Percentiles rank a stretch among this genome's conserved stretches.
Evolutionary conservation across 2,329 filamentous ascomycete species (phyloP).

Genomic region (Polychaeton citri): DNA sequence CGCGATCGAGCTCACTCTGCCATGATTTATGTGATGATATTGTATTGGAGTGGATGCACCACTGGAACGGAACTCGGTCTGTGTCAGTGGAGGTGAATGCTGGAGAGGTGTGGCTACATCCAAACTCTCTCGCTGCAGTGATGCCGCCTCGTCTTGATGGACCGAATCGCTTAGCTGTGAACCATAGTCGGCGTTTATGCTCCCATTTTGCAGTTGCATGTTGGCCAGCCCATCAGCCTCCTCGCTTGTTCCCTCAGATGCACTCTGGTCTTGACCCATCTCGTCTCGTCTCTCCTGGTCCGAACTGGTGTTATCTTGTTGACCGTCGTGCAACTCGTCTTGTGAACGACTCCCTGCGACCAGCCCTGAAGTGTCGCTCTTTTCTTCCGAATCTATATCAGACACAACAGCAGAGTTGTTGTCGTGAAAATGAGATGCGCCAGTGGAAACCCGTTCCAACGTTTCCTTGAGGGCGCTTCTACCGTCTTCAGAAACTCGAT

Average conservation of each 20-base stretch:
- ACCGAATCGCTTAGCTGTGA: neutral
- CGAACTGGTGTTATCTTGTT: too few species aligned
- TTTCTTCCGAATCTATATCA: neutral
- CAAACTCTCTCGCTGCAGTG: neutral
- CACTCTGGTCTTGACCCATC: too few species aligned
- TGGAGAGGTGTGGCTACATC: neutral
- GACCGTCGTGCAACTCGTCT: too few species aligned
- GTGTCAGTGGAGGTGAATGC: neutral
- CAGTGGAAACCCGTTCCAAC: neutral
- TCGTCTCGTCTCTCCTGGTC: too few species aligned
- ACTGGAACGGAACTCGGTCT: neutral
- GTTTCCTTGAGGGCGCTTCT: neutral
- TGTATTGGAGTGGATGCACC: constrained; percentile 1
- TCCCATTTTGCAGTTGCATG: too few species aligned
- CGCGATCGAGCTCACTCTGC: constrained; percentile 1
- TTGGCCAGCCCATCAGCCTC: too few species aligned
- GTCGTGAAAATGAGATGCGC: neutral
- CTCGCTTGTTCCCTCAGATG: too few species aligned
- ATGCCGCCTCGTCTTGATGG: neutral
- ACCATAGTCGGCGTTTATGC: neutral
- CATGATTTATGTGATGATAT: constrained; percentile 2
- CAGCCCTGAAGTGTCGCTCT: too few species aligned
- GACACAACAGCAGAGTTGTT: neutral
- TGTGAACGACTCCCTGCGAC: too few species aligned
- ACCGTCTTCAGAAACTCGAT: neutral